A percentile compares a stretch with the other conserved stretches of the same genome.
Evolutionary conservation across 768 basidiomycete genomes (phyloP).

Genomic region (Macrocybe gigantea): DNA sequence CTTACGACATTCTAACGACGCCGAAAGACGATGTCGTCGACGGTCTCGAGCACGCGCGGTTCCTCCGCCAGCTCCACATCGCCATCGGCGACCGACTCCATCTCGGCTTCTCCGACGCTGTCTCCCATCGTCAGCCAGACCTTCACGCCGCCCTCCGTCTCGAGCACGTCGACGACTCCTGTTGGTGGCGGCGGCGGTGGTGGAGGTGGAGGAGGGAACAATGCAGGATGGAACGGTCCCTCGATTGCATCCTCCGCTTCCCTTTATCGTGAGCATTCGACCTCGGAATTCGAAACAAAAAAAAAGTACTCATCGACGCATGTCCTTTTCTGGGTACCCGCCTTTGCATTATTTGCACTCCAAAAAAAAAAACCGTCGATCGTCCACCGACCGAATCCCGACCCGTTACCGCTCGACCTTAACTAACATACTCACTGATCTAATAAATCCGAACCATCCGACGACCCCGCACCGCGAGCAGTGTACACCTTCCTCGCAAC

Average conservation of each 20-base stretch:
- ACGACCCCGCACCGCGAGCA: slow-evolving; percentile 7
- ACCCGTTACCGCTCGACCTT: no score
- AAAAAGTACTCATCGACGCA: background rate
- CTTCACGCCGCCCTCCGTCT: background rate
- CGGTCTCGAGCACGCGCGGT: background rate
- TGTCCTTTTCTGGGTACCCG: background rate
- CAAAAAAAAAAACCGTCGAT: no score
- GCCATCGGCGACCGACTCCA: no score
- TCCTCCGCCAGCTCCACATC: background rate
- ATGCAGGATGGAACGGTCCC: background rate
- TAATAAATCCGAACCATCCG: background rate
- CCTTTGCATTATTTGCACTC: background rate
- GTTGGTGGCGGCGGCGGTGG: background rate
- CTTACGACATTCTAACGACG: no score
- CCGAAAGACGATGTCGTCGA: no score
- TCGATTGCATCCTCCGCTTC: slow-evolving; percentile 8
- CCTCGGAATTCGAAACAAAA: no score
- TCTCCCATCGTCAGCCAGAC: background rate
- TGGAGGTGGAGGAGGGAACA: background rate
- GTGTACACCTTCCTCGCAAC: slow-evolving; percentile 56
- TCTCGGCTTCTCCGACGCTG: background rate
- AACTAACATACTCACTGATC: no score
- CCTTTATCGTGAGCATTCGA: slow-evolving; percentile 4
- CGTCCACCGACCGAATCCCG: no score
- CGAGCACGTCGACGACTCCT: background rate